Evolutionary conservation across 1,284 basidiomycete genomes (phyloP), one percentile per base, ranked within the genome.

Genomic region (Sphagnurus paluster): DNA sequence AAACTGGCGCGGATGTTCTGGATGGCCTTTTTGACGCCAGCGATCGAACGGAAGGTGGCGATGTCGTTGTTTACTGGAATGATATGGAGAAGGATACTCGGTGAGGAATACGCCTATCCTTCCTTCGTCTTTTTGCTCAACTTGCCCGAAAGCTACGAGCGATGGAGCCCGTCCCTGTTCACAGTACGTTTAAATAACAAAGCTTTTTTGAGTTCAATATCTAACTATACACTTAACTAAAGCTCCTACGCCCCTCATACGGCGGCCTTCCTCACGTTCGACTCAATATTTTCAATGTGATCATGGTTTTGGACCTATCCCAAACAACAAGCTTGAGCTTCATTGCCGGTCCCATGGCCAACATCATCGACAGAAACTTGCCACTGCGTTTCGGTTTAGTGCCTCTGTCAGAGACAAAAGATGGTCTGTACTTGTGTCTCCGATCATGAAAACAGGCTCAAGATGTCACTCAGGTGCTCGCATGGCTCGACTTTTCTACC

Each of bases 1-100:
- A 83, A 52, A 72, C 66, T 41, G 70, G 62, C 5, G 66, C 63
- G 13, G 80, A 77, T 42, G 72, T 79, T 3, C 61, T 89, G 25
- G 90, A 93, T 48, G 87, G 84, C 0, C 57, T 95, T 8, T 87
- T 94, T 42, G 94, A 97, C 64, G 87, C 91, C 2, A 92, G 89
- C 51, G 94, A 98, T 62, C 73, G 90, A n/a, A 58, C 62, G 4
- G 94, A 97, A 64, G 88, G 79, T 1, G 90, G 87, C 0, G 76
- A 72, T 11, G 76, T 87, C 2, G 79, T 97, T 40, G 62, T 84
- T 0, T 98, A 90, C 82, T 86, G 88, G 80, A 98, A 98, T 65
- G 87, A 98, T 65, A 66, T 98, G 19, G 87, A 92, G 67, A 88
- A 83, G 51, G 95, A 98, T 61, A 71, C 68, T n/a, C 72, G 79